Conservation (phyloP, 1,139 yeast genomes). For the Zygosaccharomyces sapae region DNA sequence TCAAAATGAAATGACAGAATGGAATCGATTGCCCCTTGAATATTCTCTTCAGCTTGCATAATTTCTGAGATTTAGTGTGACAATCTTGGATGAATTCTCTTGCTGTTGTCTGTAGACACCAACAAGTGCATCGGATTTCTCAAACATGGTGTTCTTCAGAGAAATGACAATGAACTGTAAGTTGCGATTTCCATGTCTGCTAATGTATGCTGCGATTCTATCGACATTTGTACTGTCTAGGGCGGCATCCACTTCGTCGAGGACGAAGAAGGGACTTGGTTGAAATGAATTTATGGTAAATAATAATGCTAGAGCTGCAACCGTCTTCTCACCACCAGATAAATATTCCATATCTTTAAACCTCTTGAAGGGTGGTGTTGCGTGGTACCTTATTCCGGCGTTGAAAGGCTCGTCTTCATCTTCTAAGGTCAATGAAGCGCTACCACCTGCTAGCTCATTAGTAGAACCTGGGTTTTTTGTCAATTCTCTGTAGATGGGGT, state of each 20-base stretch:
- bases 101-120: slow-evolving; percentile 88
- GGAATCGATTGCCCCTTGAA: too few relatives aligned
- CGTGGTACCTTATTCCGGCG: slow-evolving; percentile 83
- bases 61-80: slow-evolving; percentile 68
- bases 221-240: slow-evolving; percentile 85
- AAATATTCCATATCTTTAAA: slow-evolving; percentile 89
- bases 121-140: slow-evolving; percentile 83
- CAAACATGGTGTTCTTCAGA: slow-evolving; percentile 80
- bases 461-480: slow-evolving; percentile 53
- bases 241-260: slow-evolving; percentile 98
- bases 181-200: slow-evolving; percentile 67
- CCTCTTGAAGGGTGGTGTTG: slow-evolving; percentile 95
- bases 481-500: slow-evolving; percentile 78
- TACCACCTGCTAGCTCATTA: slow-evolving; percentile 79
- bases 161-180: slow-evolving; percentile 94
- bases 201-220: slow-evolving; percentile 78
- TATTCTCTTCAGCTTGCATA: slow-evolving; percentile 42
- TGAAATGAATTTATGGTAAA: slow-evolving; percentile 89
- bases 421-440: slow-evolving; percentile 82
- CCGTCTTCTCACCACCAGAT: slow-evolving; percentile 96
- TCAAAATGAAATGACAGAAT: too few relatives aligned
- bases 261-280: slow-evolving; percentile 92
- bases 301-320: slow-evolving; percentile 88
- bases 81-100: slow-evolving; percentile 68
- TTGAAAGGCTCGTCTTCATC: slow-evolving; percentile 87